Conservation (phyloP, 352 stramenopile species). For the Phytophthora fragariaefolia region DNA sequence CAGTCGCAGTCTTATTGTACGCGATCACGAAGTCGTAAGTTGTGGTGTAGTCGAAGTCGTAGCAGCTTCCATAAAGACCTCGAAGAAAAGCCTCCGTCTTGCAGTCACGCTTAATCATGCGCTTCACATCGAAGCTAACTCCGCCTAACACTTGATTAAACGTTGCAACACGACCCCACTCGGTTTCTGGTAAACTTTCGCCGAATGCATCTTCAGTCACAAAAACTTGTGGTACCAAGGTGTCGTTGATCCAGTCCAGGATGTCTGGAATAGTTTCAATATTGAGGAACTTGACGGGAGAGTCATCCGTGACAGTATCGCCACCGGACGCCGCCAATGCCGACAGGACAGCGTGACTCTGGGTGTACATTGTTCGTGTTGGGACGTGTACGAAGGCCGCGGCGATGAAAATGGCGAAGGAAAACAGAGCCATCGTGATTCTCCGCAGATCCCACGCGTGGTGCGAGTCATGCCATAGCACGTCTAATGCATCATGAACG, state of each 20-base stretch:
- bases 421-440: conserved; percentile 35
- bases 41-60: conserved; percentile 23
- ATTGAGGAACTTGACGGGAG: conserved; percentile 48
- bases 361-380: conserved; percentile 30
- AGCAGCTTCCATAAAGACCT: conserved; percentile 42
- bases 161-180: conserved; percentile 32
- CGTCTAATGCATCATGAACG: conserved; percentile 26
- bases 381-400: conserved; percentile 51
- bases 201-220: conserved; percentile 48
- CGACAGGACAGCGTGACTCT: conserved; percentile 32
- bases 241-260: conserved; percentile 47
- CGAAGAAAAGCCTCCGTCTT: conserved; percentile 25
- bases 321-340: conserved; percentile 40
- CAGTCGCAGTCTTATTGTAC: not conserved
- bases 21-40: conserved; percentile 8
- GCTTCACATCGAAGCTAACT: conserved; percentile 34
- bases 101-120: conserved; percentile 19
- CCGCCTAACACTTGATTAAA: conserved; percentile 50
- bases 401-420: conserved; percentile 43
- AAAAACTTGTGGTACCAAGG: conserved; percentile 49
- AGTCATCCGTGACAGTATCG: conserved; percentile 44
- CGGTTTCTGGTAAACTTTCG: conserved; percentile 23
- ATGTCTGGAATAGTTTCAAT: conserved; percentile 39
- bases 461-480: conserved; percentile 43
- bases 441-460: conserved; percentile 35